Percentiles rank a stretch among this genome's conserved stretches.
Evolutionary conservation across 78 protist genomes (phyloP).

Genomic region (slime mould (Dictyostelium discoideum)): DNA sequence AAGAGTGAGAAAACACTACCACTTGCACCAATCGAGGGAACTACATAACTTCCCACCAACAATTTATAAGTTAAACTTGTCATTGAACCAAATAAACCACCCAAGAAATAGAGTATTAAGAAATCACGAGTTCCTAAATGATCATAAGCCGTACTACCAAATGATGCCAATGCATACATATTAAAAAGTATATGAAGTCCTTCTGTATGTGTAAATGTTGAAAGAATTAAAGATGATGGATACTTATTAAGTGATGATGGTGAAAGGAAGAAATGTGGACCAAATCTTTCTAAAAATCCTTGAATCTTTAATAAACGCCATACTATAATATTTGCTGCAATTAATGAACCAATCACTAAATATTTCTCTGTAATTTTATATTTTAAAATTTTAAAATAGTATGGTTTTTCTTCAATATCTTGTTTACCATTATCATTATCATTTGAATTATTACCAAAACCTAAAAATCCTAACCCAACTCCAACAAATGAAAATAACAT

Average conservation of each 20-base stretch:
- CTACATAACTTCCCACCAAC: neutral
- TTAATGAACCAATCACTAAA: slow-evolving; percentile 10
- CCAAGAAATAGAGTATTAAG: slow-evolving; percentile 14
- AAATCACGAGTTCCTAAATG: slow-evolving; percentile 29
- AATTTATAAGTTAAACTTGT: slow-evolving; percentile 27
- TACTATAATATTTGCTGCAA: neutral
- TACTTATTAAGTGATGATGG: neutral
- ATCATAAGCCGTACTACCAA: slow-evolving; percentile 49
- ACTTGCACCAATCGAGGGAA: slow-evolving; percentile 61
- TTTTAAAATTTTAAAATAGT: neutral
- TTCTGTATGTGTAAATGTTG: slow-evolving; percentile 57
- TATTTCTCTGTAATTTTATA: neutral
- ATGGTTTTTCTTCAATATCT: neutral
- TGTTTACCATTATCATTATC: no score
- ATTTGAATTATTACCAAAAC: neutral
- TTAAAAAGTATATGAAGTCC: slow-evolving; percentile 33
- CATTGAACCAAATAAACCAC: slow-evolving; percentile 72
- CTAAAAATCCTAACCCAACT: neutral
- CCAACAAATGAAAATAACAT: slow-evolving; percentile 7
- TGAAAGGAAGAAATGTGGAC: slow-evolving; percentile 20
- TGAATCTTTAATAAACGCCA: neutral
- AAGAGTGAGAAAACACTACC: slow-evolving; percentile 29
- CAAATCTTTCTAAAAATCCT: neutral
- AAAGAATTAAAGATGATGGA: slow-evolving; percentile 32
- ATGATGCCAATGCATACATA: slow-evolving; percentile 37